Percentiles rank a stretch among this genome's conserved stretches.
Evolutionary conservation across 192 early-diverging fungal genomes (phyloP).

Genomic region (Gaertneriomyces sp.): DNA sequence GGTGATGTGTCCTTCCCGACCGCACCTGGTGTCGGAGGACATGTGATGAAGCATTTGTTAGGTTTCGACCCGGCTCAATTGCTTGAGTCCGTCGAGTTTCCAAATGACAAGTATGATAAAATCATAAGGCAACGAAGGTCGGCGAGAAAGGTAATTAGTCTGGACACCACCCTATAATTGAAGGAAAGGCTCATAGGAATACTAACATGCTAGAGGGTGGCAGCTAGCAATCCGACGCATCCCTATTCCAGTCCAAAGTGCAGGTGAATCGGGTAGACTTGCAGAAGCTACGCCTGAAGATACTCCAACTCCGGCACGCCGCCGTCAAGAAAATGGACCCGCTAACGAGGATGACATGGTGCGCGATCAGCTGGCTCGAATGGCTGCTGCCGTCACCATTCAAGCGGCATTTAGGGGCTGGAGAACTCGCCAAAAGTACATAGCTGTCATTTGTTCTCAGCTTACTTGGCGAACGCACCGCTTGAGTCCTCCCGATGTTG

Average conservation of each 20-base stretch:
- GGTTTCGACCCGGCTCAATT: constrained; percentile 56
- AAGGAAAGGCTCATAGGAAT: no score
- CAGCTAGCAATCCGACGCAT: constrained; percentile 16
- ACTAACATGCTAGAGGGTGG: no score
- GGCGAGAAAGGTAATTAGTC: constrained; percentile 32
- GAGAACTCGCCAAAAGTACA: constrained; percentile 41
- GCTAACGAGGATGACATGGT: constrained; percentile 21
- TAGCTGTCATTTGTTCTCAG: constrained; percentile 31
- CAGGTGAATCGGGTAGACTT: no score
- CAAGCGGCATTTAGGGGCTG: constrained; percentile 41
- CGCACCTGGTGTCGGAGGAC: no score
- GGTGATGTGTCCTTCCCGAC: no score
- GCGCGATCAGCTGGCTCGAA: constrained; percentile 43
- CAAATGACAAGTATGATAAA: constrained; percentile 51
- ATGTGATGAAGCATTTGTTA: constrained; percentile 36
- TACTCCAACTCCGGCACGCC: no score
- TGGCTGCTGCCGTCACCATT: constrained; percentile 45
- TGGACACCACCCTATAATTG: constrained; percentile 1
- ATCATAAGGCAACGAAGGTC: constrained; percentile 30
- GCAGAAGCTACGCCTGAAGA: no score
- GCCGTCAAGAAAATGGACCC: constrained; percentile 9
- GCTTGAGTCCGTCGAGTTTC: constrained; percentile 47
- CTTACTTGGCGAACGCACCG: constrained; percentile 36
- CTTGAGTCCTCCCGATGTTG: constrained; percentile 33
- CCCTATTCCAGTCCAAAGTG: background rate